Evolutionary conservation across 495 filamentous ascomycete genomes (phyloP), one percentile per base, ranked within the genome.

Genomic region (Aspergillus carlsbadensis): DNA sequence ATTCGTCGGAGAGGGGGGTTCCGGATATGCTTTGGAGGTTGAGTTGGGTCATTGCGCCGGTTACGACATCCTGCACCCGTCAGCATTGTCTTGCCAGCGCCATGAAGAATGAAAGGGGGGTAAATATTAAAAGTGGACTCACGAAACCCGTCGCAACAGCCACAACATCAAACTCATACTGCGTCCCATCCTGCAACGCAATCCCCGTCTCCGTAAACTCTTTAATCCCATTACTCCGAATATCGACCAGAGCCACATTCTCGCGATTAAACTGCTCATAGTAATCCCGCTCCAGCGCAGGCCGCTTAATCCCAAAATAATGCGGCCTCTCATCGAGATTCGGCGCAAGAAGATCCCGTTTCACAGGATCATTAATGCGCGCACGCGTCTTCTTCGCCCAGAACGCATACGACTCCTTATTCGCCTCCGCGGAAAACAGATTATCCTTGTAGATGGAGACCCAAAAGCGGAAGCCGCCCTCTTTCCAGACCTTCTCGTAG

Each of bases 221-320:
- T 0, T 60, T 65, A 35, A 87, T 80, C 0, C 77, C 72, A 54
- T 80, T 81, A 0, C 62, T 36, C 2, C 75, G 71, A 52, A 80
- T 75, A 61, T 82, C 68, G 26, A 87, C 70, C 10, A 87, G 41
- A 24, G 83, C 66, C 15, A 86, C 81, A 54, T 78, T 80, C 0
- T 73, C 67, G 15, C 69, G 63, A 55, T 86, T 81, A 67, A 86
- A 81, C 34, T 77, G 72, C 57, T 86, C 83, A 55, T 78, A 86
- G 65, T 81, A 87, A 41, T 77, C 65, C 20, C 69, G 55, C 55
- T 86, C 82, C 5, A 87, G 70, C 14, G 71, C 78, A 2, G 79
- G 77, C 0, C 84, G 73, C 61, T 84, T 86, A 7, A 73, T 65
- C 10, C 83, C 84, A 35, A 78, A 84, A 0, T 70, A 48, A 51